Conservation (phyloP, 1,284 basidiomycete species). For the Inonotus hispidus region DNA sequence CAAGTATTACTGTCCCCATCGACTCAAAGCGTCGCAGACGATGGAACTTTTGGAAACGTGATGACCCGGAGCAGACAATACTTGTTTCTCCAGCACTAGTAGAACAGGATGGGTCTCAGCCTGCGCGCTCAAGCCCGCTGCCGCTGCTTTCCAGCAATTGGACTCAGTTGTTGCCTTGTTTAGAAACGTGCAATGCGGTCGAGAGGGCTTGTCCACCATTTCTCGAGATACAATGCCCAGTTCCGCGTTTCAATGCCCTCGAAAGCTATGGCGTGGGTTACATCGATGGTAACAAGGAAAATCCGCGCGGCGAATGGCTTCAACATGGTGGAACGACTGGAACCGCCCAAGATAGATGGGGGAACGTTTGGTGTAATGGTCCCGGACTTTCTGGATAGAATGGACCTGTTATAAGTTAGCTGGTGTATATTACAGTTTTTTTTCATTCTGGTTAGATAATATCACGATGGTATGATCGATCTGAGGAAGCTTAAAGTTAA, state of each 20-base stretch:
- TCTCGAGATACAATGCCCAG: constrained; percentile 69
- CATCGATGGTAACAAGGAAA: constrained; percentile 49
- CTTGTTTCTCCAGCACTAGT: constrained; percentile 37
- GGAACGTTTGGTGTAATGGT: constrained; percentile 70
- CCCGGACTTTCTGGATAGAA: constrained; percentile 2
- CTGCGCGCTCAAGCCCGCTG: constrained; percentile 42
- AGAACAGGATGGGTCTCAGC: constrained; percentile 33
- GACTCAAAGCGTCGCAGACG: constrained; percentile 21
- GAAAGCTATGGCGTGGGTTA: constrained; percentile 74
- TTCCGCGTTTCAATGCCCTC: constrained; percentile 54
- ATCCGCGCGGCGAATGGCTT: constrained; percentile 26
- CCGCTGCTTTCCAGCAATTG: constrained; percentile 43
- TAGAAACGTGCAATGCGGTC: constrained; percentile 68
- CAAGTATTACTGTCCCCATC: constrained; percentile 22
- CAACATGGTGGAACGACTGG: constrained; percentile 46
- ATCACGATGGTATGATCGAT: background rate
- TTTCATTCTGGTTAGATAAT: background rate
- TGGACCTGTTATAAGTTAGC: background rate
- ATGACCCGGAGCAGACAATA: constrained; percentile 1
- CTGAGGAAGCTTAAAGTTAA: background rate
- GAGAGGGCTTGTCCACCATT: constrained; percentile 75
- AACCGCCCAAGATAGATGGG: constrained; percentile 58
- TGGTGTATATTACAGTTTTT: background rate
- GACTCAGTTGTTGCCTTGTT: constrained; percentile 65
- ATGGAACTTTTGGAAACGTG: constrained; percentile 19